Base-by-base conservation (phyloP, 2,329 filamentous ascomycete species). In the Colletotrichum liaoningense region DNA sequence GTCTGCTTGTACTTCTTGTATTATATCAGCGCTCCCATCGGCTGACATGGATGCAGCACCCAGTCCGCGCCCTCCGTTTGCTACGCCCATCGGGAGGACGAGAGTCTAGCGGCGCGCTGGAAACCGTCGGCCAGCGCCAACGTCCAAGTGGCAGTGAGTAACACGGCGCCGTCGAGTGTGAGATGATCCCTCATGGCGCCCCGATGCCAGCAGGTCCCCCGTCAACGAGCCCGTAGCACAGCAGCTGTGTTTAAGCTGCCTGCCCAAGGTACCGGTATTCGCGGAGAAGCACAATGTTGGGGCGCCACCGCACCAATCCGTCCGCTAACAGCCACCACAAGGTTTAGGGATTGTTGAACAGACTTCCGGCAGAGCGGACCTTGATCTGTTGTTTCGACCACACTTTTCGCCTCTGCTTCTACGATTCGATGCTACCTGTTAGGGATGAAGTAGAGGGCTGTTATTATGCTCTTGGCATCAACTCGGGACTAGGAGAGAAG, bases 81-180 rank as follows among this genome's bases (percentile, higher is more conserved):
- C 55, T 28, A 38, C 49, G n/a, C 22, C 35, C 16, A 33, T 49
- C 49, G 67, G 64, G 19, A 52, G 64, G 24, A 57, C 38, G 33
- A 63, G 52, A 63, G n/a, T 35, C 35, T 64, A 49, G 67, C 26
- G 35, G 26, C 42, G 49, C 46, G 22, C 33, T 63, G 58, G 26
- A 63, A 63, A 63, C 58, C 49, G 46, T 49, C 66, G n/a, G 12
- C 19, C 22, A 57, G 49, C 52, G 67, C 67, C 67, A 69, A 58
- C 8, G 24, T 35, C 24, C 11, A 58, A 30, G 24, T 35, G 24
- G 22, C 11, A 49, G 52, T 46, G 30, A n/a, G 9, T 54, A 16
- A 30, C n/a, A 54, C 30, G 22, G 52, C 24, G 33, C 35, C n/a
- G 7, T 22, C 49, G 7, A 42, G 57, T 56, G 22, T 35, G 42